Evolutionary conservation across 495 filamentous ascomycete species (phyloP).

Genomic region (Aspergillus cristatus): DNA sequence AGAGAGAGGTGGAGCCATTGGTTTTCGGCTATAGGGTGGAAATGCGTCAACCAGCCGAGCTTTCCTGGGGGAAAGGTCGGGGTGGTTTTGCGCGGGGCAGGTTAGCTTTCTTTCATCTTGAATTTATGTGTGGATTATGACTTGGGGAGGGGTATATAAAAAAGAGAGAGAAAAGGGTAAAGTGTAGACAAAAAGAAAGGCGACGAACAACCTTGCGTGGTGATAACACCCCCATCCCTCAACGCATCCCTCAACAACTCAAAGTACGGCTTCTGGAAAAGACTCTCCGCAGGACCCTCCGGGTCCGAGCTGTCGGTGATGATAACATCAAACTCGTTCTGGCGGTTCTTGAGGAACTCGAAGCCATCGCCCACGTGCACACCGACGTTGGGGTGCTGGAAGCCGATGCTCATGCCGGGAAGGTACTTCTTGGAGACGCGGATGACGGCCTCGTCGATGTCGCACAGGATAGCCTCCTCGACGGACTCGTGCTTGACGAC

Average conservation of each 20-base stretch:
- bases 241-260: constrained; percentile 82
- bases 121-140: background rate
- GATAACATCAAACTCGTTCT: constrained; percentile 97
- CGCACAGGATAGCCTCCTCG: constrained; percentile 90
- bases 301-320: constrained; percentile 98
- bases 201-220: constrained; percentile 99
- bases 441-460: constrained; percentile 99
- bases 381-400: constrained; percentile 86
- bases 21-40: constrained; percentile 72
- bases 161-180: constrained; percentile 4
- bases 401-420: constrained; percentile 85
- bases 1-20: constrained; percentile 95
- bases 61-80: constrained; percentile 19
- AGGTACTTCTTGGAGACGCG: constrained; percentile 98
- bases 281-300: constrained; percentile 86
- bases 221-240: constrained; percentile 93
- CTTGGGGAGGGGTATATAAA: background rate
- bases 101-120: constrained; percentile 19
- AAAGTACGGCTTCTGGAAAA: constrained; percentile 99
- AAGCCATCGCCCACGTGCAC: constrained; percentile 93
- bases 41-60: constrained; percentile 24
- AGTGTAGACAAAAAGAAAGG: constrained; percentile 42
- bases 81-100: constrained; percentile 23
- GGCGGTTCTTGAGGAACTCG: constrained; percentile 86
- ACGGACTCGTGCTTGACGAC: constrained; percentile 94